Conservation (phyloP, 2,329 filamentous ascomycete species). For the Aspergillaceae sp. region DNA sequence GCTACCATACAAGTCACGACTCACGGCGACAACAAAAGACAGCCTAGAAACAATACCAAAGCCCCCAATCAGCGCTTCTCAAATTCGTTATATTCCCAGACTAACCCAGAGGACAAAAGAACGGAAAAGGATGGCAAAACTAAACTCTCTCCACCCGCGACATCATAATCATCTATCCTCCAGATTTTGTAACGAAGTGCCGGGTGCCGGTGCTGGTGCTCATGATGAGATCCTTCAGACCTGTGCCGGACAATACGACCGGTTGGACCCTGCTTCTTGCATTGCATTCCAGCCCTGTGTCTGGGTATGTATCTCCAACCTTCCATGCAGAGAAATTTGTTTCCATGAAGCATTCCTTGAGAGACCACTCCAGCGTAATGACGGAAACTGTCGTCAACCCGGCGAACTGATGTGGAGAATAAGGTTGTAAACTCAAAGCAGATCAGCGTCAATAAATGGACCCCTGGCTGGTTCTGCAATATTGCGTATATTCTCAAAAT, state of each 20-base stretch:
- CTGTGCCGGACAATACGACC: no score
- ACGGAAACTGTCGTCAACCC: slow-evolving; percentile 6
- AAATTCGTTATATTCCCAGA: neutral
- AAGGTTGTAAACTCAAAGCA: slow-evolving; percentile 5
- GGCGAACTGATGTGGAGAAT: slow-evolving; percentile 12
- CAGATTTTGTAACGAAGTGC: neutral
- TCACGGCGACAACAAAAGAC: no score
- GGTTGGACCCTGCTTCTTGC: no score
- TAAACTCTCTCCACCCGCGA: neutral
- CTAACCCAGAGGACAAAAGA: neutral
- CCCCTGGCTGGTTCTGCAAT: neutral
- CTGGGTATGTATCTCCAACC: no score
- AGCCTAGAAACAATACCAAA: no score
- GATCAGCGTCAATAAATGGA: slow-evolving; percentile 7
- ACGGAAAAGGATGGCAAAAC: neutral
- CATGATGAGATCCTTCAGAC: no score
- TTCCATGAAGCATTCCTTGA: neutral
- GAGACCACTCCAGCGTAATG: neutral
- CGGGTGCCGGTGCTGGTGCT: no score
- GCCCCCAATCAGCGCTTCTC: no score
- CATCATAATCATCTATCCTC: neutral
- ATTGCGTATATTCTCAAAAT: no score
- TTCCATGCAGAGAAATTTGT: neutral
- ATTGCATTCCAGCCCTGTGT: no score
- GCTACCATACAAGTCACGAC: no score